Conservation (phyloP, 2,329 filamentous ascomycete genomes). For the Apiospora pterosperma region DNA sequence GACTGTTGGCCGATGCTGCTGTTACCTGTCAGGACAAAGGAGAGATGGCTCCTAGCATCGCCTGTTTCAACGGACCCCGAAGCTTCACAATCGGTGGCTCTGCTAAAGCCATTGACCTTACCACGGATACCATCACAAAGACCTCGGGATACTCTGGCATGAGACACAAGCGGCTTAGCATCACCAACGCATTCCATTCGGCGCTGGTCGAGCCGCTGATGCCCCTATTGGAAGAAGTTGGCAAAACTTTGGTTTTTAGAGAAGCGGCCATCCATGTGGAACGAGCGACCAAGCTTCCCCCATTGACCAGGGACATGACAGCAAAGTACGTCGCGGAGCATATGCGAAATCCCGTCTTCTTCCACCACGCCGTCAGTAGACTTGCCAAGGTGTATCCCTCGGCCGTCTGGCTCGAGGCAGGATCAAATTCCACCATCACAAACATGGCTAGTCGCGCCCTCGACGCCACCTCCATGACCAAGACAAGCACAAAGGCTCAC, state of each 20-base stretch:
- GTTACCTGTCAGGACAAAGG: too few species aligned
- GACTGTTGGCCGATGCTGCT: too few species aligned
- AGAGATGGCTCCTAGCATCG: too few species aligned
- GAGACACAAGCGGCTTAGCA: slow-evolving; percentile 18
- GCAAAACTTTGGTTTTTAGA: slow-evolving; percentile 15
- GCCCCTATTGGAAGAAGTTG: slow-evolving; percentile 12
- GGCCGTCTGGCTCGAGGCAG: slow-evolving; percentile 30
- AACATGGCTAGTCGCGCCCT: slow-evolving; percentile 29
- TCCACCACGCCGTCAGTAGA: slow-evolving; percentile 25
- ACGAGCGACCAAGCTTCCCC: slow-evolving; percentile 14
- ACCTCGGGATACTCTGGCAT: slow-evolving; percentile 10
- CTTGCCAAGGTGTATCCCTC: slow-evolving; percentile 17
- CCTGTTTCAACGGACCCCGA: slow-evolving; percentile 14
- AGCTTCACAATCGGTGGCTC: slow-evolving; percentile 29
- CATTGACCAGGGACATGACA: too few species aligned
- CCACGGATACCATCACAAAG: slow-evolving; percentile 12
- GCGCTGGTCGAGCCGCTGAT: slow-evolving; percentile 22
- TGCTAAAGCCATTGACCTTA: slow-evolving; percentile 18
- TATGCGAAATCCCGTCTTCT: slow-evolving; percentile 30
- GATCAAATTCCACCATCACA: slow-evolving; percentile 28
- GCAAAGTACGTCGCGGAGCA: slow-evolving; percentile 28
- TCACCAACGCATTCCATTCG: slow-evolving; percentile 27
- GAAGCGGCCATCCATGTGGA: slow-evolving; percentile 21
- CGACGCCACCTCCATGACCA: not conserved
- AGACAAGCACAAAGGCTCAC: slow-evolving; percentile 14